These are phyloP conservation scores for Purshia tridentata DNA, from an alignment of 306 rosid species.

Conservation along the genomic window DNA sequence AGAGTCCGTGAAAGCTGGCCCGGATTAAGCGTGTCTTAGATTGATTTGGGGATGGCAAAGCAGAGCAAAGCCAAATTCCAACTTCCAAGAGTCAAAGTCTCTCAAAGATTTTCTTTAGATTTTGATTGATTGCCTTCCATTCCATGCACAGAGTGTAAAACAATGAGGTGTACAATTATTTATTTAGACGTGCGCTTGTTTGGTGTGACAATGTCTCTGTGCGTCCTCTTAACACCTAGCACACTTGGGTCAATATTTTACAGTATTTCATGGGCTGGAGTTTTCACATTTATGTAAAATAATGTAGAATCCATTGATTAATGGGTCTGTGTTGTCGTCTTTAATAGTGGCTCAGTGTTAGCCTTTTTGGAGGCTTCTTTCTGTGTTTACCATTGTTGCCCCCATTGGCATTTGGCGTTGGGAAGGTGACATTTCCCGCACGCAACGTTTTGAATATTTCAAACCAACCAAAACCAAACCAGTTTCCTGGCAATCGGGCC, in stretches of 20 bases:
- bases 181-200: no score
- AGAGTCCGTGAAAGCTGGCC: conserved; percentile 29
- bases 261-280: no score
- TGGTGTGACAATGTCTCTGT: no score
- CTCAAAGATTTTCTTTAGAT: not conserved
- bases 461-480: not conserved
- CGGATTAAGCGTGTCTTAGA: conserved; percentile 28
- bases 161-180: no score
- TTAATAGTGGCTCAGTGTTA: conserved; percentile 10
- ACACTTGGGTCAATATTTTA: no score
- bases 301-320: not conserved
- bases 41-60: conserved; percentile 25
- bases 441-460: conserved; percentile 40
- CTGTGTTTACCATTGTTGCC: not conserved
- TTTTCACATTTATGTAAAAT: no score
- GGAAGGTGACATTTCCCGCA: conserved; percentile 39
- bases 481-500: conserved; percentile 13
- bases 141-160: no score
- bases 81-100: conserved; percentile 22
- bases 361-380: conserved; percentile 11
- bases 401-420: not conserved
- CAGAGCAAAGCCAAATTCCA: not conserved
- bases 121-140: not conserved
- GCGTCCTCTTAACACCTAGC: no score
- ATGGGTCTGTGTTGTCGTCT: conserved; percentile 17